Conservation (phyloP, 2,329 filamentous ascomycete genomes). For the Rutstroemia sp. region DNA sequence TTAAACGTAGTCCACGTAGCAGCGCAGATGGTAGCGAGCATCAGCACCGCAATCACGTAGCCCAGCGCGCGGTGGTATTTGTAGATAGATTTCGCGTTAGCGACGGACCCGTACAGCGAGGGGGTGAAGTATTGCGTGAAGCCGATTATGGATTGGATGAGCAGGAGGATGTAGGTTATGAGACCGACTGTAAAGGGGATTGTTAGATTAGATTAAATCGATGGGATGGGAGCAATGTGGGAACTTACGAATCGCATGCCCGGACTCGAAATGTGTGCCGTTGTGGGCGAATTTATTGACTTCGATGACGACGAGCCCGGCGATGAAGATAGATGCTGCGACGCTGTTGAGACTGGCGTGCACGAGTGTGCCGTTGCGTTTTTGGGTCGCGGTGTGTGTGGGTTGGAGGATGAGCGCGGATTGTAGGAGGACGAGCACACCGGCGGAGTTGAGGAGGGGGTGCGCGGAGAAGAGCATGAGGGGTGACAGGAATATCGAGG, state of each 20-base stretch:
- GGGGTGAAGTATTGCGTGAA: slow-evolving; percentile 77
- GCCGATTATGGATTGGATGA: slow-evolving; percentile 70
- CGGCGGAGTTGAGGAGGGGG: slow-evolving; percentile 63
- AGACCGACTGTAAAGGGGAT: slow-evolving; percentile 44
- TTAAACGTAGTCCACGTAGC: slow-evolving; percentile 75
- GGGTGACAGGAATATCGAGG: slow-evolving; percentile 58
- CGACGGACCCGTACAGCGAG: slow-evolving; percentile 65
- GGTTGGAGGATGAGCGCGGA: slow-evolving; percentile 82
- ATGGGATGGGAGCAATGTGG: neutral
- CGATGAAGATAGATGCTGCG: slow-evolving; percentile 43
- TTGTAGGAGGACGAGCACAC: slow-evolving; percentile 68
- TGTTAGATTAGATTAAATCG: neutral
- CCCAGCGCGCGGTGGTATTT: slow-evolving; percentile 81
- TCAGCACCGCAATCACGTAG: slow-evolving; percentile 63
- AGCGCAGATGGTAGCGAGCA: slow-evolving; percentile 66
- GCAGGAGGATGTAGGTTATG: slow-evolving; percentile 60
- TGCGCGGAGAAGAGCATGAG: slow-evolving; percentile 83
- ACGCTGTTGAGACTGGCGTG: slow-evolving; percentile 67
- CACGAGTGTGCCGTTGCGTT: slow-evolving; percentile 48
- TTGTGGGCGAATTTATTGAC: slow-evolving; percentile 71
- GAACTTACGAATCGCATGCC: slow-evolving; percentile 56
- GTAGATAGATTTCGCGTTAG: slow-evolving; percentile 75
- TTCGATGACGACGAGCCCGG: slow-evolving; percentile 66
- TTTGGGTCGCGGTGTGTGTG: slow-evolving; percentile 70
- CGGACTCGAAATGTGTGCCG: slow-evolving; percentile 68